Conservation (phyloP, 164 flowering plant species). For the Saururus chinensis region DNA sequence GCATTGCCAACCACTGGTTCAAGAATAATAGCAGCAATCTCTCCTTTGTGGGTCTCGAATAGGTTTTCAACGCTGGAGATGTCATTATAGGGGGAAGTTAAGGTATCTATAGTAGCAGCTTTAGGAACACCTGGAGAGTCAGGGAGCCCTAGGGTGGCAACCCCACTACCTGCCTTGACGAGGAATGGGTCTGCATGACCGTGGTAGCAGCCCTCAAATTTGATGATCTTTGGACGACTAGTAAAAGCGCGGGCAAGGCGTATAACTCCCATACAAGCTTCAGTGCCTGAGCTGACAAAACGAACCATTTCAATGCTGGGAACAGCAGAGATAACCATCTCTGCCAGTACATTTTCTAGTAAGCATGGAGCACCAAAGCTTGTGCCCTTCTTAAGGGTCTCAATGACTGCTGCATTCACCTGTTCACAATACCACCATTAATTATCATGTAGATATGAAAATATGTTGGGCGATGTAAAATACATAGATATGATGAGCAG, state of each 20-base stretch:
- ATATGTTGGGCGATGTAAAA: neutral
- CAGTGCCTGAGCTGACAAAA: slow-evolving; percentile 95
- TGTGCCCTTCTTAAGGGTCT: slow-evolving; percentile 92
- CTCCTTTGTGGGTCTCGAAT: slow-evolving; percentile 56
- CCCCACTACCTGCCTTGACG: slow-evolving; percentile 97
- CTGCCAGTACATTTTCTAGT: slow-evolving; percentile 72
- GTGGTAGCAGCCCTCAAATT: slow-evolving; percentile 97
- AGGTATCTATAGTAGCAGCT: slow-evolving; percentile 63
- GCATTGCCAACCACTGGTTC: slow-evolving; percentile 97
- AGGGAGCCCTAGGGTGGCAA: slow-evolving; percentile 92
- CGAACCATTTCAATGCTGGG: slow-evolving; percentile 96
- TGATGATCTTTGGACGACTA: slow-evolving; percentile 48
- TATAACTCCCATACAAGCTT: slow-evolving; percentile 95
- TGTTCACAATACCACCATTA: slow-evolving; percentile 7
- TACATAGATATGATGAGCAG: neutral
- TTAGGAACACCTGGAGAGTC: slow-evolving; percentile 96
- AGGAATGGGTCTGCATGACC: slow-evolving; percentile 98
- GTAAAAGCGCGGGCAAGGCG: slow-evolving; percentile 90
- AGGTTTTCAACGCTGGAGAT: slow-evolving; percentile 46
- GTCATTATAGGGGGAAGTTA: slow-evolving; percentile 78
- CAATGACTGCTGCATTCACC: slow-evolving; percentile 82
- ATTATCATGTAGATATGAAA: neutral
- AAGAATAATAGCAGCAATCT: slow-evolving; percentile 74
- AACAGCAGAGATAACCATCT: slow-evolving; percentile 90
- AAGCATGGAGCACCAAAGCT: slow-evolving; percentile 98